A percentile compares a stretch with the other conserved stretches of the same genome.
These are phyloP conservation scores for Xerocomus spinulosus DNA, from an alignment of 768 basidiomycete species.

Conservation along the genomic window DNA sequence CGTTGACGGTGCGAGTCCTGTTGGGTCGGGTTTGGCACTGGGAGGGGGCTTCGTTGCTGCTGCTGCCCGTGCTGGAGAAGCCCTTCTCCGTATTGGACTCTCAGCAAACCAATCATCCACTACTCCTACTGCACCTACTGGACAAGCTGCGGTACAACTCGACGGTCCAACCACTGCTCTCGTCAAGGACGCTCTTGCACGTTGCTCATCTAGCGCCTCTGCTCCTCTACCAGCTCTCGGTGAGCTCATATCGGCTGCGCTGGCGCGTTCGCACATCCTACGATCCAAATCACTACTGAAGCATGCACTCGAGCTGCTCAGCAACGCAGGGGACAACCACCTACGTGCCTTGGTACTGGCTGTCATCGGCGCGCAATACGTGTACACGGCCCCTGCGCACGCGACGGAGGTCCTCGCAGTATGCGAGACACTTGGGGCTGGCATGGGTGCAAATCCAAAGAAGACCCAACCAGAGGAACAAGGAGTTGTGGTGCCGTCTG, in stretches of 20 bases:
- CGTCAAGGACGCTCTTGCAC: conserved; percentile 25
- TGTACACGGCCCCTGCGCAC: conserved; percentile 66
- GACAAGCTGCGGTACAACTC: conserved; percentile 10
- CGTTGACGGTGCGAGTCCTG: conserved; percentile 34
- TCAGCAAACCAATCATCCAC: conserved; percentile 5
- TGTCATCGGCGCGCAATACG: conserved; percentile 63
- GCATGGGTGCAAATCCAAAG: conserved; percentile 47
- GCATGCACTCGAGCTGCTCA: conserved; percentile 53
- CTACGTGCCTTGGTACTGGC: conserved; percentile 66
- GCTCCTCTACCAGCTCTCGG: conserved; percentile 14
- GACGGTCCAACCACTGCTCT: conserved; percentile 16
- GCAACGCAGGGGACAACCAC: conserved; percentile 62
- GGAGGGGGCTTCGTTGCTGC: conserved; percentile 40
- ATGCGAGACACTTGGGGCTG: conserved; percentile 66
- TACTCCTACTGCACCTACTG: neutral
- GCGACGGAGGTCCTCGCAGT: conserved; percentile 62
- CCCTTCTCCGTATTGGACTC: conserved; percentile 48
- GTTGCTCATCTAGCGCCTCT: conserved; percentile 21
- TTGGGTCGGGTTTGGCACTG: conserved; percentile 15
- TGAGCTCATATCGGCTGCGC: conserved; percentile 17
- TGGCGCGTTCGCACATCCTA: conserved; percentile 23
- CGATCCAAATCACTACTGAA: conserved; percentile 44
- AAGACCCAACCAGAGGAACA: conserved; percentile 10
- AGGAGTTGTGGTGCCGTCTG: neutral
- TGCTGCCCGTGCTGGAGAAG: conserved; percentile 50